Percentiles rank a stretch among this genome's conserved stretches.
These are phyloP conservation scores for Melastoma candidum DNA, from an alignment of 441 rosid species.

Conservation along the genomic window DNA sequence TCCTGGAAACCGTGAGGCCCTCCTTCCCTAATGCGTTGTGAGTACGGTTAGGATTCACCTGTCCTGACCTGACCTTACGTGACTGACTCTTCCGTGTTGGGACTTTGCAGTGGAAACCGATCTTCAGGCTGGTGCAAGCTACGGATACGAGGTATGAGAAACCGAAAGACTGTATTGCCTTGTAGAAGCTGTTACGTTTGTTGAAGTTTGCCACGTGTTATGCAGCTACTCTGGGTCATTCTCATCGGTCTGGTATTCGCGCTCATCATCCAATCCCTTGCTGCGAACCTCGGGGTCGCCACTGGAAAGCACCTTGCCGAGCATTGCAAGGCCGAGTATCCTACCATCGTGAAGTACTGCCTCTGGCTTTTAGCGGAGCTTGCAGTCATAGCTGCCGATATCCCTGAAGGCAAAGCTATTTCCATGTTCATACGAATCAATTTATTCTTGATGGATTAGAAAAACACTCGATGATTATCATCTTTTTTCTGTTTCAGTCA, in stretches of 20 bases:
- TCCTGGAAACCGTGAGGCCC: not conserved
- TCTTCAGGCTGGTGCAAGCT: not conserved
- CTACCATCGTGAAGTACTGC: constrained; percentile 32
- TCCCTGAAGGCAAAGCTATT: constrained; percentile 39
- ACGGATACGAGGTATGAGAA: constrained; percentile 1
- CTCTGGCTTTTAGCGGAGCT: constrained; percentile 57
- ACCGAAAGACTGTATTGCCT: not conserved
- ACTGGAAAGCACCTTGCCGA: constrained; percentile 21
- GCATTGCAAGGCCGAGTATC: constrained; percentile 53
- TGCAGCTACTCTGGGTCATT: constrained; percentile 3
- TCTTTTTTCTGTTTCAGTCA: constrained; percentile 21
- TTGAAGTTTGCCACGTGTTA: not conserved
- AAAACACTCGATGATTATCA: not conserved
- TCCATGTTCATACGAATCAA: not conserved
- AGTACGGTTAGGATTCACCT: too few relatives aligned
- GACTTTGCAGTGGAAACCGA: constrained; percentile 1
- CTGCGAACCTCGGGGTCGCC: constrained; percentile 5
- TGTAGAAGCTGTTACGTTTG: not conserved
- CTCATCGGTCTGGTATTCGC: constrained; percentile 5
- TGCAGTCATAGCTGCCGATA: constrained; percentile 61
- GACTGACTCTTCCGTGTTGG: too few relatives aligned
- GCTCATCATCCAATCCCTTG: not conserved
- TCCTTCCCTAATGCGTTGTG: not conserved
- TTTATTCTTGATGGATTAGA: not conserved
- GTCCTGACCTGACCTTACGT: too few relatives aligned